Evolutionary conservation across 768 basidiomycete species (phyloP).

Genomic region (Kwoniella dejecticola): DNA sequence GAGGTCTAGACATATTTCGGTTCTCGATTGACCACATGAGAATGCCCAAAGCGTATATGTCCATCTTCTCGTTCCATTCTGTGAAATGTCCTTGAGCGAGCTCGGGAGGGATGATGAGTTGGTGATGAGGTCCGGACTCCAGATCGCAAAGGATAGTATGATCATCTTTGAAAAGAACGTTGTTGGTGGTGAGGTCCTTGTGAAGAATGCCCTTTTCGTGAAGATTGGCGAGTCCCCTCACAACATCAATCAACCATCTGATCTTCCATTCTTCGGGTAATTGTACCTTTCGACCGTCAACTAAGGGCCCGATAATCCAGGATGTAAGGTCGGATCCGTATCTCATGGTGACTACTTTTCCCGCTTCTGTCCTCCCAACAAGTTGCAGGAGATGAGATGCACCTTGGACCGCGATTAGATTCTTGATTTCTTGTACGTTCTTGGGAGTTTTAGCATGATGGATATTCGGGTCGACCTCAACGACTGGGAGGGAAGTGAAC

Average conservation of each 20-base stretch:
- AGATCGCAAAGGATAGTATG: neutral
- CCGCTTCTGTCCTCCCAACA: neutral
- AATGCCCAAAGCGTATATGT: neutral
- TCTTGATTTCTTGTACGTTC: neutral
- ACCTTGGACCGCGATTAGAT: neutral
- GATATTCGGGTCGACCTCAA: neutral
- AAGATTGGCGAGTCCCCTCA: neutral
- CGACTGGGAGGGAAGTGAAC: neutral
- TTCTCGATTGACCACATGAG: neutral
- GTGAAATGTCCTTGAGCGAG: too few relatives aligned
- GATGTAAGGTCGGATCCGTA: neutral
- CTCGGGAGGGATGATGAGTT: too few relatives aligned
- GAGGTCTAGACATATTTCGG: neutral
- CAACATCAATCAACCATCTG: neutral
- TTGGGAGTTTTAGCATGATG: neutral
- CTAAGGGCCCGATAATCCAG: too few relatives aligned
- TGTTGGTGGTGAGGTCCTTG: constrained; percentile 2
- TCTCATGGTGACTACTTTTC: neutral
- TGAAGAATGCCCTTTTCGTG: neutral
- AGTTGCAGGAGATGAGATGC: neutral
- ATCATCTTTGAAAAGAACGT: neutral
- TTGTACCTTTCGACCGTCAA: neutral
- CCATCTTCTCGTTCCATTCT: too few relatives aligned
- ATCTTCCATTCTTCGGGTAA: neutral
- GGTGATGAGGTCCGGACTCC: neutral